Evolutionary conservation across 1,139 yeast genomes (phyloP).

Genomic region (Kodamaea ohmeri): DNA sequence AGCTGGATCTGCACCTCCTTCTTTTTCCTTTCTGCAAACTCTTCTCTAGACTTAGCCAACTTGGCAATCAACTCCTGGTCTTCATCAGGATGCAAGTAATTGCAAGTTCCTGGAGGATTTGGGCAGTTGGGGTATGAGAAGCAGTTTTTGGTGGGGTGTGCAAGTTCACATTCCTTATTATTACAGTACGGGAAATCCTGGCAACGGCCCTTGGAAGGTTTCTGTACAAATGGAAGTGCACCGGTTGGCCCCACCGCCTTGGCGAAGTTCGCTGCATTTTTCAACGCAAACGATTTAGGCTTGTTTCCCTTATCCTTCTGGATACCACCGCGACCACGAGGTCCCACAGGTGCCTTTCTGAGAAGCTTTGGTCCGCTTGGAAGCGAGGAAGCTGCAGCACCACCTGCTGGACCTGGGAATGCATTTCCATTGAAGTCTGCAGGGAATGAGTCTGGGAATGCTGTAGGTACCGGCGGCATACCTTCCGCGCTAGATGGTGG

Average conservation of each 20-base stretch:
- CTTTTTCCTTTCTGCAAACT: slow-evolving; percentile 43
- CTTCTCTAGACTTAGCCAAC: slow-evolving; percentile 56
- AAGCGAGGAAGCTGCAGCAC: slow-evolving; percentile 2
- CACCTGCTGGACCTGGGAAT: slow-evolving; percentile 7
- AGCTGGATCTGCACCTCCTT: slow-evolving; percentile 15
- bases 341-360: slow-evolving; percentile 12
- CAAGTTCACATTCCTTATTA: slow-evolving; percentile 62
- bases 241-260: slow-evolving; percentile 26
- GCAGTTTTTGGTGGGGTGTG: slow-evolving; percentile 80
- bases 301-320: slow-evolving; percentile 10
- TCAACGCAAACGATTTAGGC: slow-evolving; percentile 30
- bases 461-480: slow-evolving; percentile 3
- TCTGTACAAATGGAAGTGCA: slow-evolving; percentile 25
- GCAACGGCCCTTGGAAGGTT: slow-evolving; percentile 66
- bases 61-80: slow-evolving; percentile 71
- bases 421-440: slow-evolving; percentile 9
- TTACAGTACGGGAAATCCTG: slow-evolving; percentile 75
- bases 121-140: slow-evolving; percentile 77
- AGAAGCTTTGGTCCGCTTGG: slow-evolving; percentile 18
- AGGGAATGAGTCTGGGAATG: slow-evolving; percentile 8
- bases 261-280: slow-evolving; percentile 40
- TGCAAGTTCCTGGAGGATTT: slow-evolving; percentile 79
- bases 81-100: slow-evolving; percentile 78
- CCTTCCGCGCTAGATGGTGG: no score
- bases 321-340: slow-evolving; percentile 16